phyloP scores from a whole-genome alignment of 805 yeast species.

The Scheffersomyces amazonensis region DNA sequence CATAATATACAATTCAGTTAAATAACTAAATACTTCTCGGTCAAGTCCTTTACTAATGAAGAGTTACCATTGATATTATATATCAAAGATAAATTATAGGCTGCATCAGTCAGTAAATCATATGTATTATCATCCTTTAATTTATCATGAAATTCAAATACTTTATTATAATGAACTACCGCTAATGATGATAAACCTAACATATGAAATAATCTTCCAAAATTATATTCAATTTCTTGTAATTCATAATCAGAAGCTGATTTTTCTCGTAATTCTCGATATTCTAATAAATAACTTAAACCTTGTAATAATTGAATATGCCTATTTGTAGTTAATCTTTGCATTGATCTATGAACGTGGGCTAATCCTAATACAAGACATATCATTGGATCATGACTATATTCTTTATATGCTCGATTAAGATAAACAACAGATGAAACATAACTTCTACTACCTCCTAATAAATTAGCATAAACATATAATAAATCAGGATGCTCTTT shows the following conservation, averaged over 20 bases:
- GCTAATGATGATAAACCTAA: constrained; percentile 78
- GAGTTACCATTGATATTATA: constrained; percentile 76
- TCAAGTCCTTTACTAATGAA: constrained; percentile 56
- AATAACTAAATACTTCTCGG: constrained; percentile 58
- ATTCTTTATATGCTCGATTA: constrained; percentile 63
- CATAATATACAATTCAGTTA: constrained; percentile 91
- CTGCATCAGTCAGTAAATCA: constrained; percentile 74
- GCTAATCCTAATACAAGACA: constrained; percentile 73
- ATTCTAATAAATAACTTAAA: constrained; percentile 71
- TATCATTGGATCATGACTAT: constrained; percentile 75
- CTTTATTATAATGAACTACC: constrained; percentile 67
- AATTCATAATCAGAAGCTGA: constrained; percentile 43
- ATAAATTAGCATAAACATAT: constrained; percentile 73
- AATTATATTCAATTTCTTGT: constrained; percentile 79
- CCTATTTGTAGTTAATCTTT: constrained; percentile 79
- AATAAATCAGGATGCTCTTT: constrained; percentile 65
- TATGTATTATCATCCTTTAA: constrained; percentile 42
- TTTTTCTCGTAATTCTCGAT: constrained; percentile 50
- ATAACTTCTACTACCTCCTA: constrained; percentile 80
- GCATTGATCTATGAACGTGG: constrained; percentile 88
- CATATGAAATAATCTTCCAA: constrained; percentile 83
- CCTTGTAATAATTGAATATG: constrained; percentile 90
- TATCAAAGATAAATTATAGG: constrained; percentile 76
- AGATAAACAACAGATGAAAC: constrained; percentile 79
- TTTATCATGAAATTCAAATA: constrained; percentile 41